phyloP scores from a whole-genome alignment of 768 basidiomycete species.

The Strobilomyces dryophilus region DNA sequence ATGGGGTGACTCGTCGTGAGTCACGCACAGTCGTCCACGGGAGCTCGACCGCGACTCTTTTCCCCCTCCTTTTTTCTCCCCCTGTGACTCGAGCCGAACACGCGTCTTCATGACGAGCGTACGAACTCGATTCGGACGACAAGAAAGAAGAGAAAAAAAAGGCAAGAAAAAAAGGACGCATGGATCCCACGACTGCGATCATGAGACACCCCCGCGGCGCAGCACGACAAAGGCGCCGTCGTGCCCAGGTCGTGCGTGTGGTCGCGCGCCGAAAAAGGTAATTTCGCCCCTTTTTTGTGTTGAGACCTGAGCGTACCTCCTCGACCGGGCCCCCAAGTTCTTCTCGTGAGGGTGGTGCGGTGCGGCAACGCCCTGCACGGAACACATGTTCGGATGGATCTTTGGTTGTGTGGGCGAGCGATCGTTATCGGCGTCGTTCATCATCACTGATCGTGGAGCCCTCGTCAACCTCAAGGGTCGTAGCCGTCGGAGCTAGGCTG shows the following conservation, averaged over 20 bases:
- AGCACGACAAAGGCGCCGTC: slow-evolving; percentile 54
- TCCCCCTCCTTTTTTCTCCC: too few species aligned
- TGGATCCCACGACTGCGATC: slow-evolving; percentile 55
- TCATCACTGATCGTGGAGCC: not conserved
- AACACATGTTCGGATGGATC: not conserved
- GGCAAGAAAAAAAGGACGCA: slow-evolving; percentile 10
- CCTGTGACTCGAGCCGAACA: too few species aligned
- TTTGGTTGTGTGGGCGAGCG: not conserved
- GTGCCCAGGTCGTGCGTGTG: slow-evolving; percentile 48
- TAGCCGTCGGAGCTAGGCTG: slow-evolving; percentile 3
- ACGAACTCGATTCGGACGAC: not conserved
- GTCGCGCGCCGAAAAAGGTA: slow-evolving; percentile 46
- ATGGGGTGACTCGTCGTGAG: too few species aligned
- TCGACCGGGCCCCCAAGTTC: too few species aligned
- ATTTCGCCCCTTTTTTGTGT: slow-evolving; percentile 72
- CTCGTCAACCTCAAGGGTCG: not conserved
- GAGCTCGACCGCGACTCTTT: too few species aligned
- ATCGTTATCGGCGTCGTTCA: not conserved
- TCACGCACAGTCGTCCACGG: not conserved
- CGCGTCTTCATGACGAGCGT: not conserved
- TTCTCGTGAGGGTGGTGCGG: not conserved
- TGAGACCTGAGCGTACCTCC: slow-evolving; percentile 66
- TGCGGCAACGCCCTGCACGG: not conserved
- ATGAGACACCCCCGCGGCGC: slow-evolving; percentile 51
- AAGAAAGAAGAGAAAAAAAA: not conserved